Base-by-base conservation (phyloP, 179 eudicot species). In the Corrigiola litoralis region DNA sequence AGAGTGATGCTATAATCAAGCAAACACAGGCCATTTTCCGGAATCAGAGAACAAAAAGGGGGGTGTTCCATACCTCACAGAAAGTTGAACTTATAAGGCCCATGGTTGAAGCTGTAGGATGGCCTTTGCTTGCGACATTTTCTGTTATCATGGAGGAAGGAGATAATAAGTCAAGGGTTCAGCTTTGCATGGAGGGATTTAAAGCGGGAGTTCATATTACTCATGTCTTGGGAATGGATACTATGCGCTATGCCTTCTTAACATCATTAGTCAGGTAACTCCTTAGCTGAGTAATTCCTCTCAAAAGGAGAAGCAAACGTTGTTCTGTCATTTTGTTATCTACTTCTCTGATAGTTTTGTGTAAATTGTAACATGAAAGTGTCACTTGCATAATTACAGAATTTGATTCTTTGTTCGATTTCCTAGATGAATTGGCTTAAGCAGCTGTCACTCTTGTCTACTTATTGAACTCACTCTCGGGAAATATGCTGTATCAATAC, bases 111-210 rank as follows among this genome's bases (percentile, higher is more conserved):
- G 88, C 88, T 59, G 91, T 87, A 25, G 99, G 99, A 46, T 94
- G 99, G 99, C 95, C 99, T 60, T 78, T 91, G 77, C 96, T 94
- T 63, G 99, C 99, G 20, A 88, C 95, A 65, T 86, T 90, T 80
- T 81, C 99, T 54, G 99, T 94, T 75, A 87, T 84, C 33, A 94
- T 94, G 99, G 99, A 86, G 76, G 97, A 94, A 83, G 87, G 89
- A 72, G 99, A 94, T 60, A 90, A 90, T 75, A 94, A 90, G 76
- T 76, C 89, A 37, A 84, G 92, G 77, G 82, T 94, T 76, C 65
- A 72, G 66, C 84, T 86, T 25, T 94, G 99, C 65, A 94, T 94
- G 99, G 99, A 94, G 70, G 99, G 99, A 59, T 94, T 90, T 70
- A 87, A 77, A 77, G 92, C 96, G 36, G 97, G 97, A 42, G 87